Base-by-base conservation (phyloP, 805 yeast genomes). In the Lachancea sp. region DNA sequence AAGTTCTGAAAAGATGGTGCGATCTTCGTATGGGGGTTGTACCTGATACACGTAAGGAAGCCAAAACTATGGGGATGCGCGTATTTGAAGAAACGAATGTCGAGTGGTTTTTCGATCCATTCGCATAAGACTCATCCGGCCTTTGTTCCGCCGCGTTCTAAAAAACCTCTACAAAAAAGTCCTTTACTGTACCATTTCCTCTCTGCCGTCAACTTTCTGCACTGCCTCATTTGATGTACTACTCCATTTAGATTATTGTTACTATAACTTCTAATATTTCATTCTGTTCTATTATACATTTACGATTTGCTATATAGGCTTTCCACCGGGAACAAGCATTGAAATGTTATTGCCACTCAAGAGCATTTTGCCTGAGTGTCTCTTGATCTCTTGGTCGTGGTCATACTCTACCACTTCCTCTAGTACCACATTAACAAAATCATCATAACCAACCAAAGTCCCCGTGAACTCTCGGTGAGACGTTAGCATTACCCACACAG, bases 401-500 rank as follows among this genome's bases (percentile, higher is more conserved):
- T 43, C 48, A 47, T 57, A 59, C 40, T 58, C 63, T 3, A 51
- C 52, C 11, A 61, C 97, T 52, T 89, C 80, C 51, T 83, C 84
- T 38, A 92, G 70, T 8, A 92, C 95, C 63, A 89, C 78, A 58
- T 86, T 92, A 45, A 92, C 97, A 54, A 82, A 90, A 63, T 92
- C 97, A 60, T 92, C 98, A 61, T 90, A 90, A 1, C 97, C 97
- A 21, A 83, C 75, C 38, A 92, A 69, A 3, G 79, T 85, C 1
- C 98, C 98, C n/a, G 75, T 72, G 58, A 87, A 92, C 59, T 89
- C 97, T 58, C 77, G 77, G 43, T 72, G 69, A 16, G 74, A 70
- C 58, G 72, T 71, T 65, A 86, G 69, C 38, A 86, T 70, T 19
- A 88, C 84, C 74, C 83, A 77, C 29, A 90, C 78, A 41, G 74